Base-by-base conservation (phyloP, 108 stramenopile genomes). In the Stephanodiscus minutulus region DNA sequence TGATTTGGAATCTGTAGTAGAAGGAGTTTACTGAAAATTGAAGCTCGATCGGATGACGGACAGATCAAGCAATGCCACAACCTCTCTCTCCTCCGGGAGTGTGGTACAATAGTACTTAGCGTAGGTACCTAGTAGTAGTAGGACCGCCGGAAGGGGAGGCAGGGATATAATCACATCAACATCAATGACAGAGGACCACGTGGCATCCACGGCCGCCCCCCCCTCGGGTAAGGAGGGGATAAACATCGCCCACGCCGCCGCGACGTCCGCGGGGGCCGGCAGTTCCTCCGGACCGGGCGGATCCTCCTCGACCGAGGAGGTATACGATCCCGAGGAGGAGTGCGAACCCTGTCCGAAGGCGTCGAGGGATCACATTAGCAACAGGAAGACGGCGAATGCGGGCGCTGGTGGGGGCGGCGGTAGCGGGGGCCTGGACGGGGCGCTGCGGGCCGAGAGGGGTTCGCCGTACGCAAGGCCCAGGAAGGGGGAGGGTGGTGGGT, bases 381-480 rank as follows among this genome's bases (percentile, higher is more conserved):
- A 12, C 1, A 29, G 5, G 3, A 29, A 7, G 36, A 29, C 33
- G 21, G n/a, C 44, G 68, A 68, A 56, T n/a, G 18, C 55, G 4
- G 18, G 6, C 52, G 12, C 13, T 21, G 61, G 35, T 3, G 35
- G 43, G 25, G 68, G 25, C 18, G 57, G 43, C 55, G 33, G 68
- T 13, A 66, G 48, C 44, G 64, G 73, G 1, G 77, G 86, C 11
- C 86, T 92, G 28, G 90, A 86, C 70, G 86, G 91, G 12, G 90
- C 90, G 48, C 90, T 91, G 63, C 76, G 95, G n/a, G 39, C 81
- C 12, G 96, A 86, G 86, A 70, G 64, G 31, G 82, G 81, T 2
- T 67, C 66, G 70, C 28, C 61, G 70, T 33, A 25, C 37, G 8
- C 68, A 57, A 48, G 22, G 28, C 24, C 62, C 2, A 64, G 56